phyloP scores from a whole-genome alignment of 2,329 filamentous ascomycete species.

The Endocalyx cinctus region DNA sequence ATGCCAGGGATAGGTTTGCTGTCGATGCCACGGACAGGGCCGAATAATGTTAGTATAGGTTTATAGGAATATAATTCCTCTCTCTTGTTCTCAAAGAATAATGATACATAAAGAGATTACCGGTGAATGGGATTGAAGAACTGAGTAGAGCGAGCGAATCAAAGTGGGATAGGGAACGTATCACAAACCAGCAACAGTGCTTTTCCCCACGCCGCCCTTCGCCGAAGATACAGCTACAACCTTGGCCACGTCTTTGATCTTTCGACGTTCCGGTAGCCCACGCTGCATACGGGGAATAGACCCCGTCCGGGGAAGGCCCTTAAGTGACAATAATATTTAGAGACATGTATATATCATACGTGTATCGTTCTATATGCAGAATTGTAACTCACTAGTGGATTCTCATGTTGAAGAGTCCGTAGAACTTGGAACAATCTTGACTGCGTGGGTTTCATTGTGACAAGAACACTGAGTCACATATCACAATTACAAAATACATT shows the following conservation, averaged over 20 bases:
- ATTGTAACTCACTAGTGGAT: too few relatives aligned
- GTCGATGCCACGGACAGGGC: not conserved
- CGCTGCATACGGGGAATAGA: constrained; percentile 71
- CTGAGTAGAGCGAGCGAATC: too few relatives aligned
- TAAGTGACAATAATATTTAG: constrained; percentile 1
- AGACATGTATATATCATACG: constrained; percentile 1
- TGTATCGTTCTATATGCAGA: too few relatives aligned
- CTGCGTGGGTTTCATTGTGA: constrained; percentile 33
- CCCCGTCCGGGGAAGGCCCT: constrained; percentile 83
- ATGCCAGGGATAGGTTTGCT: constrained; percentile 81
- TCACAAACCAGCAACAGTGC: constrained; percentile 84
- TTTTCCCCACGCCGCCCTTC: constrained; percentile 97
- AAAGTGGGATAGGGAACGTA: too few relatives aligned
- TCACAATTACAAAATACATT: too few relatives aligned
- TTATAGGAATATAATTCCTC: too few relatives aligned
- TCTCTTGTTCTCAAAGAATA: too few relatives aligned
- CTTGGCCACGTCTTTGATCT: constrained; percentile 80
- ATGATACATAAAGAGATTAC: too few relatives aligned
- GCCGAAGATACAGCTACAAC: constrained; percentile 96
- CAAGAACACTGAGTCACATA: too few relatives aligned
- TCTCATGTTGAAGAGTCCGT: constrained; percentile 66
- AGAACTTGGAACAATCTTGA: constrained; percentile 48
- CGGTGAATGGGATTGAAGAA: too few relatives aligned
- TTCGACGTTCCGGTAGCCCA: constrained; percentile 73
- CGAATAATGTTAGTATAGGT: too few relatives aligned